Evolutionary conservation across 2,329 filamentous ascomycete genomes (phyloP).

Genomic region (Blumeriella jaapii): DNA sequence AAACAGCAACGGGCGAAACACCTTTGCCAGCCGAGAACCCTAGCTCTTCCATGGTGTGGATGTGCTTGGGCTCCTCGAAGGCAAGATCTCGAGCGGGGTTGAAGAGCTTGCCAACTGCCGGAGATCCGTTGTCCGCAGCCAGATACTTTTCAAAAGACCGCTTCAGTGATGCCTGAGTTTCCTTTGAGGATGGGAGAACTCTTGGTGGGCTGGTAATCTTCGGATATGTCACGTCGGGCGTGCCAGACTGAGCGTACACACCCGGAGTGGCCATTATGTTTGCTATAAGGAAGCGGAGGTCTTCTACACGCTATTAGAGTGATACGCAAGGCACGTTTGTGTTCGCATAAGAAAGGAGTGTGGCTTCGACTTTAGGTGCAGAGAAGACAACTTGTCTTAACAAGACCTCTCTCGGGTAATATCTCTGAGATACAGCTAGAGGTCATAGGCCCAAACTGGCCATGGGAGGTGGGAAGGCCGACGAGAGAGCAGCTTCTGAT

Average conservation of each 20-base stretch:
- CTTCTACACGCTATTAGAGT: too few relatives aligned
- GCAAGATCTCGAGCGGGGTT: conserved; percentile 43
- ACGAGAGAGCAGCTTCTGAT: too few relatives aligned
- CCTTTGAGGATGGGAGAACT: conserved; percentile 19
- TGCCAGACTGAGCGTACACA: conserved; percentile 16
- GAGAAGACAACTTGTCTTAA: too few relatives aligned
- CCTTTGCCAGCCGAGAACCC: conserved; percentile 42
- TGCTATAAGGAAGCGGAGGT: not conserved
- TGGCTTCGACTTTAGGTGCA: too few relatives aligned
- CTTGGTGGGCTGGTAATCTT: conserved; percentile 20
- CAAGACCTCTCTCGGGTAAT: too few relatives aligned
- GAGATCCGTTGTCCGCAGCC: conserved; percentile 20
- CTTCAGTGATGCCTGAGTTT: conserved; percentile 25
- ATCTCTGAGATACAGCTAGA: too few relatives aligned
- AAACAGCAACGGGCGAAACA: conserved; percentile 51
- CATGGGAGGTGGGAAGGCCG: too few relatives aligned
- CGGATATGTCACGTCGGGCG: conserved; percentile 18
- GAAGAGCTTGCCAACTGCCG: conserved; percentile 32
- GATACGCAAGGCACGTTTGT: too few relatives aligned
- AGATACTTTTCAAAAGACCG: conserved; percentile 26
- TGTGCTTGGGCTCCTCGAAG: conserved; percentile 38
- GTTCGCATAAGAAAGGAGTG: too few relatives aligned
- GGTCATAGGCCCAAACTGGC: too few relatives aligned
- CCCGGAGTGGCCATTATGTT: conserved; percentile 22
- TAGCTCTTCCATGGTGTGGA: conserved; percentile 50